Evolutionary conservation across 495 filamentous ascomycete genomes (phyloP).

Genomic region (Achaetomiella virescens): DNA sequence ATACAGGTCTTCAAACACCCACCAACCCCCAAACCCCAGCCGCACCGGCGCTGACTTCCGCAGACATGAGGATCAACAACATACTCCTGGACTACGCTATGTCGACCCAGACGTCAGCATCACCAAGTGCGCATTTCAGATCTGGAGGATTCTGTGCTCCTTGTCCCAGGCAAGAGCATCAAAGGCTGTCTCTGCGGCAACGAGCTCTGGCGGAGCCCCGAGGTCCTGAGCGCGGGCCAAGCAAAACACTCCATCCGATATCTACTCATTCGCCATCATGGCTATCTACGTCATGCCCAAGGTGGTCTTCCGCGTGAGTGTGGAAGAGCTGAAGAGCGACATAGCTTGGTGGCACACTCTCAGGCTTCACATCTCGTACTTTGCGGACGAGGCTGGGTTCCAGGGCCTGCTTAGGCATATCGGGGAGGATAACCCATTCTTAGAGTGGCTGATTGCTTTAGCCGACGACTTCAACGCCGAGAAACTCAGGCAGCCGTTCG

Average conservation of each 20-base stretch:
- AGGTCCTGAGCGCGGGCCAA: conserved; percentile 29
- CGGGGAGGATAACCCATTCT: conserved; percentile 27
- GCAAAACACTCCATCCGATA: conserved; percentile 31
- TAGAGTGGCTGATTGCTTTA: conserved; percentile 12
- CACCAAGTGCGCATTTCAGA: not conserved
- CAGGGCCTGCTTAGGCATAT: conserved; percentile 30
- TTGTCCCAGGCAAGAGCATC: conserved; percentile 25
- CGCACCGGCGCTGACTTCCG: not conserved
- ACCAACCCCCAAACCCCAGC: not conserved
- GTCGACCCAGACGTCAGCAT: not conserved
- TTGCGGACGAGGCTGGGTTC: conserved; percentile 7
- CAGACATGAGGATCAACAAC: conserved; percentile 38
- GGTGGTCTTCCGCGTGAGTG: conserved; percentile 1
- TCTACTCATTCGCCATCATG: conserved; percentile 33
- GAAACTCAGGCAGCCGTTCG: not conserved
- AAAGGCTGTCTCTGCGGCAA: conserved; percentile 31
- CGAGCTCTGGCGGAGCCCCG: conserved; percentile 36
- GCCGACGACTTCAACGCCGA: not conserved
- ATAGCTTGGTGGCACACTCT: not conserved
- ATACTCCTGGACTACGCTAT: conserved; percentile 33
- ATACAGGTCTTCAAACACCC: not conserved
- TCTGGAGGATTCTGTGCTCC: not conserved
- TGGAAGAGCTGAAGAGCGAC: not conserved
- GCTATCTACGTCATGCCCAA: conserved; percentile 21
- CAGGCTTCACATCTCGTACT: not conserved